These are phyloP conservation scores for Alternaria tenuissima DNA, from an alignment of 2,329 filamentous ascomycete genomes.

Conservation along the genomic window DNA sequence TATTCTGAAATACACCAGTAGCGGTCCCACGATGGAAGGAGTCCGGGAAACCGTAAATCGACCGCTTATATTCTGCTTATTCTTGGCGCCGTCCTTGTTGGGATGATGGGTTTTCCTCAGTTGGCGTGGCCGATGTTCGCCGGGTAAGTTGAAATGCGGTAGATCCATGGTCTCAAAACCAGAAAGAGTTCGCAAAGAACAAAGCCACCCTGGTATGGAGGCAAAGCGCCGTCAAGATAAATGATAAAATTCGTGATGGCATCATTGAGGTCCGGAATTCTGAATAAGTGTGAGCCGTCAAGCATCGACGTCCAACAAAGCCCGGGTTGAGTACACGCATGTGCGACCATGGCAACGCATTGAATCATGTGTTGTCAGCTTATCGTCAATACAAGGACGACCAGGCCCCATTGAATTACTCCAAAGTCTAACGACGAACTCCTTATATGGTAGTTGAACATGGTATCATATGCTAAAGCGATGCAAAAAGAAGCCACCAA, in stretches of 20 bases:
- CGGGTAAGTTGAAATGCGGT: not conserved
- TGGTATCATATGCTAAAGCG: conserved; percentile 3
- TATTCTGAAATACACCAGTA: not conserved
- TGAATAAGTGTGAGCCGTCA: not conserved
- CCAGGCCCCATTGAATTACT: not conserved
- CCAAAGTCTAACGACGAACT: conserved; percentile 6
- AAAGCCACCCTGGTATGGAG: no score
- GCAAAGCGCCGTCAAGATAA: no score
- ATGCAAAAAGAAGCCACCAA: not conserved
- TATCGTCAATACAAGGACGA: not conserved
- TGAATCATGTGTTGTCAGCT: not conserved
- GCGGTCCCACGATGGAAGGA: not conserved
- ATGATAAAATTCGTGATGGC: not conserved
- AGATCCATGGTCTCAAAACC: not conserved
- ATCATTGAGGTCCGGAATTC: no score
- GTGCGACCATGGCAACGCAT: not conserved
- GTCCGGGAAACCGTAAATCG: not conserved
- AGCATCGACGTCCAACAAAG: not conserved
- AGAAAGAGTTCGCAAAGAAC: not conserved
- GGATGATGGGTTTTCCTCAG: not conserved
- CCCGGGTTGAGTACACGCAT: not conserved
- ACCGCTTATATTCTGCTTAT: not conserved
- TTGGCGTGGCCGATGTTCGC: not conserved
- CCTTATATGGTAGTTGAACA: conserved; percentile 5
- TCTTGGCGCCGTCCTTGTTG: not conserved